phyloP scores from a whole-genome alignment of 1,139 yeast genomes.

The Debaryomyces subglobosus region DNA sequence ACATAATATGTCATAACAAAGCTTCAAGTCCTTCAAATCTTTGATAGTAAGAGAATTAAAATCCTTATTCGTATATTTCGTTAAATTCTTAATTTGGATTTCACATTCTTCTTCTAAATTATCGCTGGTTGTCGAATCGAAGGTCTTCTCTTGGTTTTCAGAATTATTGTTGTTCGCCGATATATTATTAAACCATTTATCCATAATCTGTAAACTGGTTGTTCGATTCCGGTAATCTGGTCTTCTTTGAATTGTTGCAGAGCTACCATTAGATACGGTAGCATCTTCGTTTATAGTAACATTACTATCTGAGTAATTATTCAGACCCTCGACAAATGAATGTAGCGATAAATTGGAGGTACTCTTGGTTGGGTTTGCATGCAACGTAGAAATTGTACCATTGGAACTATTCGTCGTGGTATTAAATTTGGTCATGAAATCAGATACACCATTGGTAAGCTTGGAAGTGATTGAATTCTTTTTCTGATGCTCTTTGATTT shows the following conservation, averaged over 20 bases:
- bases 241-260: conserved; percentile 18
- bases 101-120: conserved; percentile 1
- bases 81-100: conserved; percentile 25
- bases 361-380: conserved; percentile 20
- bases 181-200: conserved; percentile 47
- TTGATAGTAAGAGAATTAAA: conserved; percentile 41
- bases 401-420: conserved; percentile 11
- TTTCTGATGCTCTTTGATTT: conserved; percentile 15
- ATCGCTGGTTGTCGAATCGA: background rate
- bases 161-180: conserved; percentile 12
- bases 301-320: conserved; percentile 16
- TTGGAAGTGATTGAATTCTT: conserved; percentile 44
- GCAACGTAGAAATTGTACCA: conserved; percentile 6
- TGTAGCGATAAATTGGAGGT: conserved; percentile 35
- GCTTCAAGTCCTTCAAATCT: conserved; percentile 38
- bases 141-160: background rate
- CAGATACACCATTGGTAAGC: conserved; percentile 42
- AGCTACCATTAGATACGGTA: conserved; percentile 1
- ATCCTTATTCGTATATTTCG: conserved; percentile 36
- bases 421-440: conserved; percentile 47
- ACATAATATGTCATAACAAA: conserved; percentile 44
- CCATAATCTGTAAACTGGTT: conserved; percentile 48
- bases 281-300: background rate
- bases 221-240: conserved; percentile 40
- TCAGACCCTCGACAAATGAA: conserved; percentile 31